Conservation (phyloP, 441 rosid species). For the Pelargonium fulgidum region DNA sequence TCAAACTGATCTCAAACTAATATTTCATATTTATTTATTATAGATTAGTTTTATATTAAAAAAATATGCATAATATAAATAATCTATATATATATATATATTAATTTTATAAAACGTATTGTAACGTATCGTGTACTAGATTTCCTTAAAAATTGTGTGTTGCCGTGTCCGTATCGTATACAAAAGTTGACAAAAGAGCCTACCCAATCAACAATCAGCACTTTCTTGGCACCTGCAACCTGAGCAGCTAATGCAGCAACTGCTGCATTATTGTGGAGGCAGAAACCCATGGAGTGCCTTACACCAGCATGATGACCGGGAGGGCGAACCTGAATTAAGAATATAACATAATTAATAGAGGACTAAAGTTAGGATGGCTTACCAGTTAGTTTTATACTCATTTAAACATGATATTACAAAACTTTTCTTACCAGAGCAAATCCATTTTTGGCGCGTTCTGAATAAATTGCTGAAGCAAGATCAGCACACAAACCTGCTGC, state of each 20-base stretch:
- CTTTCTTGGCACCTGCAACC: conserved; percentile 87
- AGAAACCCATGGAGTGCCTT: conserved; percentile 88
- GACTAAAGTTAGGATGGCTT: conserved; percentile 10
- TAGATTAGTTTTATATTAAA: no score
- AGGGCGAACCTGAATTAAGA: conserved; percentile 72
- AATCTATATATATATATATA: no score
- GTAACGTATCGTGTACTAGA: no score
- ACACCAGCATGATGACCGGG: conserved; percentile 99
- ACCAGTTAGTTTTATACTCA: conserved; percentile 1
- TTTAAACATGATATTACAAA: conserved; percentile 7
- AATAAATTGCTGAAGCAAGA: conserved; percentile 75
- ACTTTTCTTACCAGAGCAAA: conserved; percentile 77
- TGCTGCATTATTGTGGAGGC: conserved; percentile 99
- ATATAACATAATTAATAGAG: conserved; percentile 5
- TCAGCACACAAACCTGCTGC: conserved; percentile 99
- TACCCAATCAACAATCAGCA: conserved; percentile 94
- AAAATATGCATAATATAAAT: no score
- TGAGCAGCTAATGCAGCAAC: conserved; percentile 89
- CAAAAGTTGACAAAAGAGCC: conserved; percentile 28
- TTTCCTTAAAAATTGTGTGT: no score
- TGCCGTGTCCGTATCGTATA: not conserved
- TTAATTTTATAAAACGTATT: no score
- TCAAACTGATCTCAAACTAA: no score
- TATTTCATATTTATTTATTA: no score
- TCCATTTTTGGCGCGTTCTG: conserved; percentile 78